phyloP scores from a whole-genome alignment of 2,329 filamentous ascomycete species.

The Xylaria digitata region DNA sequence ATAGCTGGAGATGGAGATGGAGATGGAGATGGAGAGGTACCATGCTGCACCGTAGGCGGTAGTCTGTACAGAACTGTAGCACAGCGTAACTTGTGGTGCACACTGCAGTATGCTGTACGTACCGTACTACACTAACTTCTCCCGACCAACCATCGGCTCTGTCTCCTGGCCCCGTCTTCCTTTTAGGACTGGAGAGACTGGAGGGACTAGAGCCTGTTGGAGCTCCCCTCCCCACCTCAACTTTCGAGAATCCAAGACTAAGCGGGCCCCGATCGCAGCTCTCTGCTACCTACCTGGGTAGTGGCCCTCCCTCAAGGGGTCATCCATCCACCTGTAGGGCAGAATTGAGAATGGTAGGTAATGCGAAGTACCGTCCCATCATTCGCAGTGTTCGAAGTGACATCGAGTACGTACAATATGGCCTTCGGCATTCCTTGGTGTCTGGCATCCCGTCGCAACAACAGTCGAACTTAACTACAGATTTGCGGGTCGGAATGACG shows the following conservation, averaged over 20 bases:
- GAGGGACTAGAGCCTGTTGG: conserved; percentile 31
- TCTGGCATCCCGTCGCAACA: conserved; percentile 27
- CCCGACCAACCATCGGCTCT: conserved; percentile 37
- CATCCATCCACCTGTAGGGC: conserved; percentile 23
- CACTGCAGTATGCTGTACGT: not conserved
- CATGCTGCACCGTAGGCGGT: not conserved
- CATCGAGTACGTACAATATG: conserved; percentile 30
- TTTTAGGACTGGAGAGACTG: conserved; percentile 36
- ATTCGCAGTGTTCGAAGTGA: conserved; percentile 42
- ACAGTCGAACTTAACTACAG: conserved; percentile 33
- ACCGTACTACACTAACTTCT: conserved; percentile 16
- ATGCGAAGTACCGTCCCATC: conserved; percentile 45
- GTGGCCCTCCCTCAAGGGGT: conserved; percentile 11
- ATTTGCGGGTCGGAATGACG: conserved; percentile 42
- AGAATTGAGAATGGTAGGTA: conserved; percentile 36
- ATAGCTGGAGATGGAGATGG: conserved; percentile 2
- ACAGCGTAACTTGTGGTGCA: conserved; percentile 1
- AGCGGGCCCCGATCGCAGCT: conserved; percentile 42
- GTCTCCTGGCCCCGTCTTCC: conserved; percentile 28
- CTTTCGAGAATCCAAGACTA: conserved; percentile 13
- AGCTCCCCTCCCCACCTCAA: conserved; percentile 10
- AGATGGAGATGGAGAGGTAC: conserved; percentile 3
- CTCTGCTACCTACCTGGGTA: conserved; percentile 6
- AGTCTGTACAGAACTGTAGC: not conserved
- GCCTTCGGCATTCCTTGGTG: conserved; percentile 38